phyloP scores from a whole-genome alignment of 371 early-diverging fungal species.

The Coemansia sp. region DNA sequence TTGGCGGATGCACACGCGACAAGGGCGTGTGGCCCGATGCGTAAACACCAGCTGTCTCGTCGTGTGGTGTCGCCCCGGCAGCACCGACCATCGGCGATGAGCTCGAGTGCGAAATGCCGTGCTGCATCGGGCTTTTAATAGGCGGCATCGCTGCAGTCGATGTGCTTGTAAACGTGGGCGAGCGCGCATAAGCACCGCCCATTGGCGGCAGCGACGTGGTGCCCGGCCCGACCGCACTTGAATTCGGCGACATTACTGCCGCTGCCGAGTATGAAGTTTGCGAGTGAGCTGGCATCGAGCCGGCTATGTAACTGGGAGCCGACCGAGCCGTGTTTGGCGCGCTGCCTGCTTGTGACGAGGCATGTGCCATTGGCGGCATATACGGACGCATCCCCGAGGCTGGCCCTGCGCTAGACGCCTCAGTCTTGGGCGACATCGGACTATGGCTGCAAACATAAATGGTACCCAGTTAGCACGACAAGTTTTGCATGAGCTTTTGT shows the following conservation, averaged over 20 bases:
- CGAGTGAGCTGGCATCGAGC: constrained; percentile 35
- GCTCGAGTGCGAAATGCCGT: constrained; percentile 19
- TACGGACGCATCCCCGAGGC: constrained; percentile 23
- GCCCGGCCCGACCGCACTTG: not conserved
- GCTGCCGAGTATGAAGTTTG: constrained; percentile 21
- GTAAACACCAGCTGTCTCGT: constrained; percentile 8
- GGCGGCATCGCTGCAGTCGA: constrained; percentile 20
- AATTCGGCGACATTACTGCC: constrained; percentile 15
- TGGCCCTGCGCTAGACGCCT: constrained; percentile 15
- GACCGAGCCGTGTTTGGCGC: constrained; percentile 38
- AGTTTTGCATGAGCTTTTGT: not conserved
- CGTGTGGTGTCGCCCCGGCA: constrained; percentile 4
- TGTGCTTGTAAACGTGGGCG: constrained; percentile 36
- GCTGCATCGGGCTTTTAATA: constrained; percentile 19
- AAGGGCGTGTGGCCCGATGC: constrained; percentile 22
- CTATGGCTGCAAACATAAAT: constrained; percentile 17
- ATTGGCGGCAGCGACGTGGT: constrained; percentile 28
- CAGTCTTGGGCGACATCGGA: constrained; percentile 47
- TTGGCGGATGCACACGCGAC: constrained; percentile 23
- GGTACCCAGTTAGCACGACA: not conserved
- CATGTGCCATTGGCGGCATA: constrained; percentile 32
- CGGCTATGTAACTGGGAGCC: constrained; percentile 18
- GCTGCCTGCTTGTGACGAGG: constrained; percentile 22
- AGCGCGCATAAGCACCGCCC: constrained; percentile 33
- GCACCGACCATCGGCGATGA: constrained; percentile 32